Conservation (phyloP, 2,329 filamentous ascomycete species). For the Aspergillus versicolor region DNA sequence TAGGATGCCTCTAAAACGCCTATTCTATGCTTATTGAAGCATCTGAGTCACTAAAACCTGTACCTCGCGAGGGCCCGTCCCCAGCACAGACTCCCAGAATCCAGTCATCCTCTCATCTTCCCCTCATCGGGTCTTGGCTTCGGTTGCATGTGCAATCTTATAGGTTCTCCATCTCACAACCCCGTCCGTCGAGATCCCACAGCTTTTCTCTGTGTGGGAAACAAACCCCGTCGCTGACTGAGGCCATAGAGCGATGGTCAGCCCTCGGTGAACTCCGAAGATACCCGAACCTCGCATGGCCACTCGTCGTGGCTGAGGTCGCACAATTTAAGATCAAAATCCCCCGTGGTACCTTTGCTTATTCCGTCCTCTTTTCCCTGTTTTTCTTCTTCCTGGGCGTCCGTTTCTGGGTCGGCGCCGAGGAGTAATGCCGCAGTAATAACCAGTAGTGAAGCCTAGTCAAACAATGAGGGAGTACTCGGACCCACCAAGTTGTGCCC, state of each 20-base stretch:
- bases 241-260: conserved; percentile 12
- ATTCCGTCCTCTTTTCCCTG: neutral
- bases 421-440: neutral
- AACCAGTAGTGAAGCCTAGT: neutral
- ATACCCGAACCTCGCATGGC: conserved; percentile 14
- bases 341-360: conserved; percentile 4
- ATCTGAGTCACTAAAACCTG: conserved; percentile 11
- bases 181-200: conserved; percentile 14
- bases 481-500: neutral
- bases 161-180: conserved; percentile 9
- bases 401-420: neutral
- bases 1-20: neutral
- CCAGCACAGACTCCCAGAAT: conserved; percentile 16
- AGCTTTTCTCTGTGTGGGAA: neutral
- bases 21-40: conserved; percentile 11
- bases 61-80: conserved; percentile 12
- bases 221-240: conserved; percentile 12
- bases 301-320: conserved; percentile 13
- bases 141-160: conserved; percentile 10
- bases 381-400: neutral
- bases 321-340: conserved; percentile 10
- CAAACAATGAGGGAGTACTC: neutral
- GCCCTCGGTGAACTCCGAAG: conserved; percentile 13
- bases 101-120: conserved; percentile 8
- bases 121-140: conserved; percentile 19